Base-by-base conservation (phyloP, 495 filamentous ascomycete genomes). In the Tuber indicum region DNA sequence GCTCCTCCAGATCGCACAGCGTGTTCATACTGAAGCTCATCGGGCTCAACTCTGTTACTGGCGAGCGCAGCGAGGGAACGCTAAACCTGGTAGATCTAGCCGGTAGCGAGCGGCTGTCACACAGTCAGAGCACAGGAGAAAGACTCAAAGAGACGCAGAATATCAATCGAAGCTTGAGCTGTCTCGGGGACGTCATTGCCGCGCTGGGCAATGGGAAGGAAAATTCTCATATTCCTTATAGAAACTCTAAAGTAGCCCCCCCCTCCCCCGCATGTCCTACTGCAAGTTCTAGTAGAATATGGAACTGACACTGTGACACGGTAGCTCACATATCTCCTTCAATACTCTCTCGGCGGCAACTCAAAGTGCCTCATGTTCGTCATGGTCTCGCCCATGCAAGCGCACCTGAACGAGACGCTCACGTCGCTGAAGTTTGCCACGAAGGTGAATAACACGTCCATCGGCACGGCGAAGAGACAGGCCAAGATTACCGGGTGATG, bases 321-420 rank as follows among this genome's bases (percentile, higher is more conserved):
- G 36, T 66, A 94, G 92, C 88, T 99, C 74, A 99, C 96, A 16
- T 97, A 98, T 77, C 89, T 99, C 43, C 89, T 99, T 39, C 93
- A 98, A 89, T 97, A 94, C 77, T 97, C 94, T 2, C 88, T 99
- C 0, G 94, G 96, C 23, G 96, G 96, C 47, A 97, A 97, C 83
- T 93, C 92, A 75, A 96, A 97, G 86, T 98, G 96, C 6, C 92
- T 99, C 77, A 99, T 98, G 96, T 97, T 99, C 81, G 93, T 98
- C 84, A 98, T 98, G 93, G 91, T 96, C 78, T 94, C 92, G 83
- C 96, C 96, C 44, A 86, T 98, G 73, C 91, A 96, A 87, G 93
- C 91, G 5, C 96, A 98, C 86, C 86, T 98, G 74, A 90, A 89
- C 74, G 96, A 99, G 87, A 98, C 94, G 21, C 89, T 98, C 85